Evolutionary conservation across 495 filamentous ascomycete species (phyloP).

Genomic region (Podospora didyma): DNA sequence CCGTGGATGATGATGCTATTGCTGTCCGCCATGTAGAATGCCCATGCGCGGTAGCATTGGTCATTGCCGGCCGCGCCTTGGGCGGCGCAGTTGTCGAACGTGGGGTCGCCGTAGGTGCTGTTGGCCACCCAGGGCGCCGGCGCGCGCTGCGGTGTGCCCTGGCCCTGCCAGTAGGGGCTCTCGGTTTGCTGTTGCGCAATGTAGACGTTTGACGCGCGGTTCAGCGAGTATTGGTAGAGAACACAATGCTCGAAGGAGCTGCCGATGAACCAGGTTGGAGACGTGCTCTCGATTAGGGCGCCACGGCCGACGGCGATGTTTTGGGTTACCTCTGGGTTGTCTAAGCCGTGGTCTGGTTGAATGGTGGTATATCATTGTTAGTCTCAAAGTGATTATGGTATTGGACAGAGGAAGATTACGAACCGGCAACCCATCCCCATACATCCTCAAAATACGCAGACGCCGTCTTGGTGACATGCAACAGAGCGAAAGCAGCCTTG

Average conservation of each 20-base stretch:
- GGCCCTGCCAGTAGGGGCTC: slow-evolving; percentile 67
- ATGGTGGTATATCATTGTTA: slow-evolving; percentile 1
- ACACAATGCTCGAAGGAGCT: slow-evolving; percentile 67
- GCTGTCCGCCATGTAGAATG: slow-evolving; percentile 31
- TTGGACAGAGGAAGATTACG: background rate
- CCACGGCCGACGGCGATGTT: slow-evolving; percentile 50
- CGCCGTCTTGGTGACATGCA: slow-evolving; percentile 45
- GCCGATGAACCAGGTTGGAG: slow-evolving; percentile 56
- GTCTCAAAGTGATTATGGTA: background rate
- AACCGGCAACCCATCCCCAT: slow-evolving; percentile 49
- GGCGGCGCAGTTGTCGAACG: slow-evolving; percentile 16
- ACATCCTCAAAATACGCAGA: slow-evolving; percentile 55
- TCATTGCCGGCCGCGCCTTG: slow-evolving; percentile 13
- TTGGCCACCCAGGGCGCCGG: slow-evolving; percentile 18
- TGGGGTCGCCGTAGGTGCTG: slow-evolving; percentile 12
- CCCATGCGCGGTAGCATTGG: slow-evolving; percentile 41
- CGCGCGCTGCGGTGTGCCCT: slow-evolving; percentile 48
- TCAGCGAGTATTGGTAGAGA: slow-evolving; percentile 69
- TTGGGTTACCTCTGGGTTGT: slow-evolving; percentile 27
- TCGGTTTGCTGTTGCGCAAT: slow-evolving; percentile 68
- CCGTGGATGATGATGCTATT: slow-evolving; percentile 45
- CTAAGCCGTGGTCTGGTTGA: slow-evolving; percentile 43
- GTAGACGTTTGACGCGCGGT: slow-evolving; percentile 59
- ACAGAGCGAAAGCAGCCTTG: slow-evolving; percentile 47
- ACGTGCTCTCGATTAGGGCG: slow-evolving; percentile 42